Conservation (phyloP, 2,329 filamentous ascomycete species). For the Periconia macrospinosa region DNA sequence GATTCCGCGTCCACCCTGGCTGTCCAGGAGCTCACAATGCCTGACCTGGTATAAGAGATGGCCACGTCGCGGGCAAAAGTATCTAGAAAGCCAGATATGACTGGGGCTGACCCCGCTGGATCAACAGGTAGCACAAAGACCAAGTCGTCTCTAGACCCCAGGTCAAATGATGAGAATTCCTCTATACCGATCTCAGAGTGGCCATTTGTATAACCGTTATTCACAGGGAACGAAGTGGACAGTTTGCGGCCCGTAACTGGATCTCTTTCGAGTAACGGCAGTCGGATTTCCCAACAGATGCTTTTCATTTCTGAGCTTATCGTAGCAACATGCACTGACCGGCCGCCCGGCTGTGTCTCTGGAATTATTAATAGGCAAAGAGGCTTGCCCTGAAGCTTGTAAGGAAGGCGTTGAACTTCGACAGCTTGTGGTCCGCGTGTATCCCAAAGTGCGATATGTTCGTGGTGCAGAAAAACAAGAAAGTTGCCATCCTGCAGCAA, state of each 20-base stretch:
- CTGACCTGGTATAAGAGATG: conserved; percentile 77
- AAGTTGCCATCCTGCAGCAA: conserved; percentile 76
- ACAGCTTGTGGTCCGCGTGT: conserved; percentile 63
- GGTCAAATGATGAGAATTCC: conserved; percentile 72
- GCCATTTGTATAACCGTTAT: conserved; percentile 35
- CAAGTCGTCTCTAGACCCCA: conserved; percentile 59
- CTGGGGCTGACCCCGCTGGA: conserved; percentile 73
- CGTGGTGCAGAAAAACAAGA: conserved; percentile 76
- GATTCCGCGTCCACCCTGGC: conserved; percentile 67
- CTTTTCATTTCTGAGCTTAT: conserved; percentile 78
- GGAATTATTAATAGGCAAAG: conserved; percentile 80
- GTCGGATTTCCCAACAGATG: conserved; percentile 75
- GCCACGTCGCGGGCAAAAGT: conserved; percentile 84
- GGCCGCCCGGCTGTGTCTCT: conserved; percentile 58
- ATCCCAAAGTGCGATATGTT: conserved; percentile 77
- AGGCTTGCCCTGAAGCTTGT: conserved; percentile 68
- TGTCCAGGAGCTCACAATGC: conserved; percentile 82
- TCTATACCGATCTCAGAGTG: conserved; percentile 51
- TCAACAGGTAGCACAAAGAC: conserved; percentile 76
- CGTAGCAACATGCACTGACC: conserved; percentile 69
- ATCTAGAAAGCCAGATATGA: conserved; percentile 78
- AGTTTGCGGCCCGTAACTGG: conserved; percentile 29
- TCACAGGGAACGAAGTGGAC: conserved; percentile 20
- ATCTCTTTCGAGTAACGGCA: conserved; percentile 53
- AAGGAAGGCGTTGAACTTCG: conserved; percentile 62